Percentiles rank a stretch among this genome's conserved stretches.
Evolutionary conservation across 1,139 yeast genomes (phyloP).

Genomic region (Taphrina flavorubra): DNA sequence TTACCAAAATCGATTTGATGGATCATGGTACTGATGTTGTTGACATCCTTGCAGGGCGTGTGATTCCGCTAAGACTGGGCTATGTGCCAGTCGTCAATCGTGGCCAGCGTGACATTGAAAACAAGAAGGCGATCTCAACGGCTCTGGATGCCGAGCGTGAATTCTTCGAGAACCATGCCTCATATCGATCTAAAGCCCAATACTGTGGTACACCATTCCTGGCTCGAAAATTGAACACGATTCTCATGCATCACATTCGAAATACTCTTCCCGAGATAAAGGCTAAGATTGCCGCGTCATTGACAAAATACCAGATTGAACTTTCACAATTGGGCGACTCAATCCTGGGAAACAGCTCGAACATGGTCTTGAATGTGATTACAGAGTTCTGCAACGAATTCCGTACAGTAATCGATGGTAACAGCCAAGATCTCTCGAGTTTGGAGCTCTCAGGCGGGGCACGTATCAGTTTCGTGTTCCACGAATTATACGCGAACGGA

Average conservation of each 20-base stretch:
- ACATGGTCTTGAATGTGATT: slow-evolving; percentile 85
- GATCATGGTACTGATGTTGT: slow-evolving; percentile 99
- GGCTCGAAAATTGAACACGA: slow-evolving; percentile 89
- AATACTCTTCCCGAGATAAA: slow-evolving; percentile 95
- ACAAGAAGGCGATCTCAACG: slow-evolving; percentile 81
- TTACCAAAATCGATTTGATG: slow-evolving; percentile 96
- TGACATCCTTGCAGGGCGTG: slow-evolving; percentile 94
- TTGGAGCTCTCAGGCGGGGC: slow-evolving; percentile 97
- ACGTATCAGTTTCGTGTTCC: slow-evolving; percentile 95
- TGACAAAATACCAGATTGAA: slow-evolving; percentile 86
- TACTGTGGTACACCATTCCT: slow-evolving; percentile 95
- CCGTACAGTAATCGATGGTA: slow-evolving; percentile 90
- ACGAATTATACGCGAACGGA: slow-evolving; percentile 93
- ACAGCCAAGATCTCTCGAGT: slow-evolving; percentile 82
- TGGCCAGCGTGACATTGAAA: slow-evolving; percentile 94
- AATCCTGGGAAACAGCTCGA: slow-evolving; percentile 86
- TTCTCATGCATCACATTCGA: slow-evolving; percentile 89
- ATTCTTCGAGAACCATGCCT: slow-evolving; percentile 86
- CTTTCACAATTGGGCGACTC: slow-evolving; percentile 71
- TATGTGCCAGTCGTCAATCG: slow-evolving; percentile 97
- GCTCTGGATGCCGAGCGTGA: slow-evolving; percentile 81
- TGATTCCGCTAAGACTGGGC: slow-evolving; percentile 92
- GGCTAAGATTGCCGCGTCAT: slow-evolving; percentile 83
- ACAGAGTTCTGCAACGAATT: slow-evolving; percentile 93
- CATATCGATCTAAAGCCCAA: slow-evolving; percentile 93